Conservation (phyloP, 2,329 filamentous ascomycete genomes). For the Fusarium ambrosium region DNA sequence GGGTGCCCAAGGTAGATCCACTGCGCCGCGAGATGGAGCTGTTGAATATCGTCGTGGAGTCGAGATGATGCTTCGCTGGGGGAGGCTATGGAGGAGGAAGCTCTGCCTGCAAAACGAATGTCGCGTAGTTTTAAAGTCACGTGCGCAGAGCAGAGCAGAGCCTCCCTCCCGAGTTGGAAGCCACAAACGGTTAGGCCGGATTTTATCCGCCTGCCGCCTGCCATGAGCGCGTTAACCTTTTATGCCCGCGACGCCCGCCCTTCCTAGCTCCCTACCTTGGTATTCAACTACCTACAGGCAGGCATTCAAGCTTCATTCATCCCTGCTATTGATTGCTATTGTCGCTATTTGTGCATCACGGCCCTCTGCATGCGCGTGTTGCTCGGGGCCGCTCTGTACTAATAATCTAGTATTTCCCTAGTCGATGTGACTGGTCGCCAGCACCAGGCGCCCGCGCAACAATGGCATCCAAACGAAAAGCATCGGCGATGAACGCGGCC, state of each 20-base stretch:
- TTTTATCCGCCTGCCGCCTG: slow-evolving; percentile 47
- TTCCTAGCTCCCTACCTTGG: not conserved
- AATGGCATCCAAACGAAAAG: slow-evolving; percentile 97
- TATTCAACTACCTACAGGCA: not conserved
- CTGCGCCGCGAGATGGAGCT: slow-evolving; percentile 40
- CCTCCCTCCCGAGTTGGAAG: slow-evolving; percentile 21
- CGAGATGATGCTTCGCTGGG: slow-evolving; percentile 43
- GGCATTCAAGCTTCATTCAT: not conserved
- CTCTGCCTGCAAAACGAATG: slow-evolving; percentile 48
- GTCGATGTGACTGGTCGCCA: slow-evolving; percentile 38
- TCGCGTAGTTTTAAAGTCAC: slow-evolving; percentile 61
- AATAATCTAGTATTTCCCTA: slow-evolving; percentile 26
- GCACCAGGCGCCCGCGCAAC: slow-evolving; percentile 41
- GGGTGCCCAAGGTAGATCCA: slow-evolving; percentile 21
- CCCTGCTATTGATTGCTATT: slow-evolving; percentile 10
- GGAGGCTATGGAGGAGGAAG: slow-evolving; percentile 49
- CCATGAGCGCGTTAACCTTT: slow-evolving; percentile 38
- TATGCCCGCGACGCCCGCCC: slow-evolving; percentile 28
- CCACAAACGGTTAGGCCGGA: slow-evolving; percentile 30
- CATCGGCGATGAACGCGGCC: slow-evolving; percentile 76
- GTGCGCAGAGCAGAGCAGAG: slow-evolving; percentile 49
- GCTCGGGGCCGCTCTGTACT: slow-evolving; percentile 23
- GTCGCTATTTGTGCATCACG: slow-evolving; percentile 20
- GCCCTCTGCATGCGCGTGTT: slow-evolving; percentile 15
- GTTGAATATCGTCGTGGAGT: slow-evolving; percentile 44